A percentile compares a stretch with the other conserved stretches of the same genome.
Conservation (phyloP, 371 early-diverging fungal genomes). For the Mucor lusitanicus region DNA sequence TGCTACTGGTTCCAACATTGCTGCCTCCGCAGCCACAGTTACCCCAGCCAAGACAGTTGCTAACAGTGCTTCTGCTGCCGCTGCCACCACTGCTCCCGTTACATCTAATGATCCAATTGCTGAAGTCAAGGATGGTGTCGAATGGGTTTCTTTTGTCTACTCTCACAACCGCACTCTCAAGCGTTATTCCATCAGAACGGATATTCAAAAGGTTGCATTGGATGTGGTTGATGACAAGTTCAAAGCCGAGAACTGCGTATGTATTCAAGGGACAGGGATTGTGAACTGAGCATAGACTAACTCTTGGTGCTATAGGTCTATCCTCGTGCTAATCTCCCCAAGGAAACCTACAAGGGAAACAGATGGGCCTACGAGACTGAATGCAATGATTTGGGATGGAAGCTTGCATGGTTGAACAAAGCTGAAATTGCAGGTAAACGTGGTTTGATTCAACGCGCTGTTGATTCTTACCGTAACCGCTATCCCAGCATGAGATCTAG, state of each 20-base stretch:
- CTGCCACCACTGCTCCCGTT: background rate
- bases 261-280: conserved; percentile 15
- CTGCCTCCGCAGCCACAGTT: conserved; percentile 5
- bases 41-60: conserved; percentile 15
- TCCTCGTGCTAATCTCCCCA: conserved; percentile 74
- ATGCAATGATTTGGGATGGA: conserved; percentile 92
- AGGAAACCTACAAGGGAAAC: conserved; percentile 82
- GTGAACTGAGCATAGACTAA: background rate
- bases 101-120: conserved; percentile 44
- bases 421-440: conserved; percentile 82
- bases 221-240: conserved; percentile 73
- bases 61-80: background rate
- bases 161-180: conserved; percentile 63
- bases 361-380: conserved; percentile 94
- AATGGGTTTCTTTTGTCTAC: conserved; percentile 75
- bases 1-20: background rate
- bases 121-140: conserved; percentile 61
- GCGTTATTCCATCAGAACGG: conserved; percentile 79
- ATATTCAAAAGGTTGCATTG: conserved; percentile 75
- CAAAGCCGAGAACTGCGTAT: conserved; percentile 79
- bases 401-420: conserved; percentile 89
- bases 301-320: conserved; percentile 35
- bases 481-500: conserved; percentile 80
- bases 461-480: conserved; percentile 91
- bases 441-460: conserved; percentile 94